These are phyloP conservation scores for Zalerion maritima DNA, from an alignment of 495 filamentous ascomycete genomes.

Conservation along the genomic window DNA sequence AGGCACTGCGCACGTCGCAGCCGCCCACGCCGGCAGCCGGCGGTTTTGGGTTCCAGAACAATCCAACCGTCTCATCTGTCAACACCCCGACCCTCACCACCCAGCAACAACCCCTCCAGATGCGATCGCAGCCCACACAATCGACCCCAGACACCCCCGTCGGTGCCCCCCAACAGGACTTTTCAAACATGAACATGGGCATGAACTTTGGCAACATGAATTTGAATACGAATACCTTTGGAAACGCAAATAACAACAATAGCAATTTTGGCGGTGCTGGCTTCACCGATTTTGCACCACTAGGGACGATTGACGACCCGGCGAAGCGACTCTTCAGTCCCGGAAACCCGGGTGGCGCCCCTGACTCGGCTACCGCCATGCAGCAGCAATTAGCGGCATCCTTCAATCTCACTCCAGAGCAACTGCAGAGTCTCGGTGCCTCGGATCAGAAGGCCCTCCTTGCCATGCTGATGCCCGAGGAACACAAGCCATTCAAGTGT, in stretches of 20 bases:
- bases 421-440: constrained; percentile 5
- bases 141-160: constrained; percentile 62
- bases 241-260: constrained; percentile 17
- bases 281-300: constrained; percentile 22
- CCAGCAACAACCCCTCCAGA: constrained; percentile 31
- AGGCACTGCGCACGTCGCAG: constrained; percentile 70
- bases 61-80: constrained; percentile 94
- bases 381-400: constrained; percentile 48
- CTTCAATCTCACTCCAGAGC: too few species aligned
- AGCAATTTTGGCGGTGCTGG: constrained; percentile 13
- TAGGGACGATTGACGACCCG: constrained; percentile 85
- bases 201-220: constrained; percentile 39
- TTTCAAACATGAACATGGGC: constrained; percentile 14
- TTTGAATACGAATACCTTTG: constrained; percentile 30
- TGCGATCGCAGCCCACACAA: constrained; percentile 33
- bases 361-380: constrained; percentile 42
- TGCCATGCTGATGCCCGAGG: constrained; percentile 37
- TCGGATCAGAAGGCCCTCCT: constrained; percentile 4
- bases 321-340: constrained; percentile 85
- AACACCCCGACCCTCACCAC: constrained; percentile 82
- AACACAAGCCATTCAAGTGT: constrained; percentile 93
- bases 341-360: constrained; percentile 60
- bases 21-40: constrained; percentile 72
- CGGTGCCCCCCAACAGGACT: constrained; percentile 37
- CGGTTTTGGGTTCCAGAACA: constrained; percentile 67